phyloP scores from a whole-genome alignment of 2,329 filamentous ascomycete genomes.

The Trichophyton equinum region DNA sequence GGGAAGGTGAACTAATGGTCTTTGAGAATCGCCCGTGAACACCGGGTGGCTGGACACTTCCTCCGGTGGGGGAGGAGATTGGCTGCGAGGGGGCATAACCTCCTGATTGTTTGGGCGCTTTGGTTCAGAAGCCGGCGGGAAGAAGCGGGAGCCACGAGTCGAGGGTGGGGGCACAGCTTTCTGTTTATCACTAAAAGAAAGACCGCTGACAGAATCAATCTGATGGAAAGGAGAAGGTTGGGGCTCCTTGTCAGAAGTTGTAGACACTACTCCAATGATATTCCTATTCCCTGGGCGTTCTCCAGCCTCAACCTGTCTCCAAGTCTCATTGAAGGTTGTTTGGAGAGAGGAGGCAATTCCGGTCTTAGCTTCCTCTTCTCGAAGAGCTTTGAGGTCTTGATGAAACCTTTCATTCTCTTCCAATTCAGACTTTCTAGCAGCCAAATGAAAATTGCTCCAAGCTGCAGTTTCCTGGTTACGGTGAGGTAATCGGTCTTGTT shows the following conservation, averaged over 20 bases:
- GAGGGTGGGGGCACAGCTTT: constrained; percentile 25
- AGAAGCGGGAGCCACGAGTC: constrained; percentile 37
- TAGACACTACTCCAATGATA: constrained; percentile 26
- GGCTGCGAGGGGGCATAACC: constrained; percentile 25
- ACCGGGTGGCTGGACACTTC: constrained; percentile 43
- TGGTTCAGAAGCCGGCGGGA: constrained; percentile 31
- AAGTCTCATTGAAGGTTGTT: constrained; percentile 34
- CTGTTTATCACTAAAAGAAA: constrained; percentile 26
- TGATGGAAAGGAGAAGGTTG: constrained; percentile 22
- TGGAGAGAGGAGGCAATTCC: constrained; percentile 23
- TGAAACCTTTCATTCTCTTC: constrained; percentile 31
- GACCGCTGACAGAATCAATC: constrained; percentile 27
- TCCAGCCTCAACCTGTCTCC: constrained; percentile 33
- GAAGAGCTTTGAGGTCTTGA: constrained; percentile 28
- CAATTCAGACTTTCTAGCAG: constrained; percentile 29
- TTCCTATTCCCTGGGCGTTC: constrained; percentile 31
- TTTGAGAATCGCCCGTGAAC: constrained; percentile 37
- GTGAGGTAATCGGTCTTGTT: constrained; percentile 21
- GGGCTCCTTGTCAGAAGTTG: constrained; percentile 17
- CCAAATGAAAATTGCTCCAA: constrained; percentile 35
- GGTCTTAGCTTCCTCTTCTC: constrained; percentile 26
- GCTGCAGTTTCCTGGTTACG: constrained; percentile 22
- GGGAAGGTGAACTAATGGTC: constrained; percentile 47
- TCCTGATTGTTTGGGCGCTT: constrained; percentile 24
- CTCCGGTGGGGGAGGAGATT: constrained; percentile 47